Conservation (phyloP, 2,329 filamentous ascomycete genomes). For the Xylariaceae sp. region DNA sequence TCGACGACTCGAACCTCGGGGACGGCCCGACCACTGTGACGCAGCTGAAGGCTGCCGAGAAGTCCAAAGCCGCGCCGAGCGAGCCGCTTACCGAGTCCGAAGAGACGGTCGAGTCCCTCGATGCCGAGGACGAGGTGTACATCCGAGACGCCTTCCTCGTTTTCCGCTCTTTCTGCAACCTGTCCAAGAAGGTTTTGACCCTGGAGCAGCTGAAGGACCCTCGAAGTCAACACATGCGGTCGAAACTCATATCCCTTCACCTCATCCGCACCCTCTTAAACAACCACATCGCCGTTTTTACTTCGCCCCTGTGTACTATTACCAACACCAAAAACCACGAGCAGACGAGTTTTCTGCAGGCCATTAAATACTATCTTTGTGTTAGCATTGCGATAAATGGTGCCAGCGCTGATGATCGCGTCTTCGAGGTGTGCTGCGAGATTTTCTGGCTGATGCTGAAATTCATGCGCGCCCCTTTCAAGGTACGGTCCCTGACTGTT, state of each 20-base stretch:
- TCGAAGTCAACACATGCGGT: slow-evolving; percentile 92
- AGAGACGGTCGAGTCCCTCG: slow-evolving; percentile 52
- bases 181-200: slow-evolving; percentile 85
- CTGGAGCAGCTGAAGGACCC: slow-evolving; percentile 89
- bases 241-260: slow-evolving; percentile 90
- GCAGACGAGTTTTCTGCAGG: slow-evolving; percentile 84
- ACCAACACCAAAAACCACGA: slow-evolving; percentile 83
- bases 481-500: slow-evolving; percentile 46
- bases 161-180: slow-evolving; percentile 93
- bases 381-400: slow-evolving; percentile 92
- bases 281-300: slow-evolving; percentile 87
- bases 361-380: slow-evolving; percentile 94
- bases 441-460: slow-evolving; percentile 98
- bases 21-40: slow-evolving; percentile 63
- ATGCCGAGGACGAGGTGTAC: slow-evolving; percentile 86
- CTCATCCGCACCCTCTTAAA: slow-evolving; percentile 92
- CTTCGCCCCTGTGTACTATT: slow-evolving; percentile 85
- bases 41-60: slow-evolving; percentile 43
- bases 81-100: slow-evolving; percentile 46
- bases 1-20: slow-evolving; percentile 59
- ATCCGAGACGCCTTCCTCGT: slow-evolving; percentile 96
- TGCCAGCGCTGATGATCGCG: slow-evolving; percentile 80
- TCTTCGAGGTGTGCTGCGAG: slow-evolving; percentile 93
- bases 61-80: slow-evolving; percentile 39
- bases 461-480: slow-evolving; percentile 86